phyloP scores from a whole-genome alignment of 306 rosid genomes.

The Acacia confusa region DNA sequence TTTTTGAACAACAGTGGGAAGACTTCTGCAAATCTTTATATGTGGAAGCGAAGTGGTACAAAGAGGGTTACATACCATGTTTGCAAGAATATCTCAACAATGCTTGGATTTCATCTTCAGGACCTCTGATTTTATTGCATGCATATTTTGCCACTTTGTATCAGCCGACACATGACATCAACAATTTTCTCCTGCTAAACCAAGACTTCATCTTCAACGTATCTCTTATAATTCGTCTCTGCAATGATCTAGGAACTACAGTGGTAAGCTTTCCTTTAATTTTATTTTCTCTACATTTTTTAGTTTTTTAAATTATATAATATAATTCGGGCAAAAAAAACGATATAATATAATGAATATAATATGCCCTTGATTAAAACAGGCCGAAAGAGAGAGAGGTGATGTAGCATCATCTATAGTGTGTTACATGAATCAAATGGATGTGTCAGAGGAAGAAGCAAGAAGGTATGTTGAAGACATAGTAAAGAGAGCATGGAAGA shows the following conservation, averaged over 20 bases:
- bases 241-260: constrained; percentile 45
- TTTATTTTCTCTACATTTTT: too few species aligned
- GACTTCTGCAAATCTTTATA: constrained; percentile 56
- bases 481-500: constrained; percentile 40
- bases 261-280: constrained; percentile 19
- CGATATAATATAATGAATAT: too few species aligned
- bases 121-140: constrained; percentile 43
- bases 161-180: constrained; percentile 13
- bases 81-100: constrained; percentile 54
- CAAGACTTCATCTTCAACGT: constrained; percentile 36
- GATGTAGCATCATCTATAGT: constrained; percentile 45
- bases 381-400: constrained; percentile 50
- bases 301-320: too few species aligned
- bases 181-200: constrained; percentile 25
- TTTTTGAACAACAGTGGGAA: constrained; percentile 42
- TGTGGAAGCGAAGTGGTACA: constrained; percentile 67
- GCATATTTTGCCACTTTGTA: constrained; percentile 34
- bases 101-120: constrained; percentile 65
- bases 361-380: background rate
- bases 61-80: constrained; percentile 44
- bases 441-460: constrained; percentile 39
- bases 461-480: constrained; percentile 14
- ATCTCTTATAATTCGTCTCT: constrained; percentile 40
- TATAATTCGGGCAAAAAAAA: too few species aligned
- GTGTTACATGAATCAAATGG: constrained; percentile 44